These are phyloP conservation scores for Suillus decipiens DNA, from an alignment of 768 basidiomycete species.

Conservation along the genomic window DNA sequence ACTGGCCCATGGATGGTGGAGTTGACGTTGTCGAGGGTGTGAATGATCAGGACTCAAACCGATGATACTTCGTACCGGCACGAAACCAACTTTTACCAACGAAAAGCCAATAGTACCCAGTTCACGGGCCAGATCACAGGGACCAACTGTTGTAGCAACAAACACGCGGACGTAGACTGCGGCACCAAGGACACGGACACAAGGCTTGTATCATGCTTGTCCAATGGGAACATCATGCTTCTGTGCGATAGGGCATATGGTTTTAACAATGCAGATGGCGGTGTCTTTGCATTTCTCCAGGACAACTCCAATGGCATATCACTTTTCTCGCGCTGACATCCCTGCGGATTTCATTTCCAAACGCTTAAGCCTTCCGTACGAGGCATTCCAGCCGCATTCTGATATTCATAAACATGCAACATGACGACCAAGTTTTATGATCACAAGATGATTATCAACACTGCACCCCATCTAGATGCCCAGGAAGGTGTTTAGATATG, in stretches of 20 bases:
- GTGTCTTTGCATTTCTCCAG: conserved; percentile 59
- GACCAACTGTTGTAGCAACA: conserved; percentile 42
- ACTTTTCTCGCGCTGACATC: conserved; percentile 51
- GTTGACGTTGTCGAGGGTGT: conserved; percentile 80
- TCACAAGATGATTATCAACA: conserved; percentile 46
- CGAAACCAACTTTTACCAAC: conserved; percentile 39
- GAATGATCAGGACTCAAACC: conserved; percentile 56
- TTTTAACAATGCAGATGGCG: conserved; percentile 42
- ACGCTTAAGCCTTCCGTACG: conserved; percentile 50
- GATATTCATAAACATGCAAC: conserved; percentile 49
- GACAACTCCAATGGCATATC: conserved; percentile 47
- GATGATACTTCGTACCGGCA: conserved; percentile 62
- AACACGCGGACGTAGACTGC: conserved; percentile 48
- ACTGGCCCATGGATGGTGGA: conserved; percentile 60
- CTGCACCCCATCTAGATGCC: conserved; percentile 34
- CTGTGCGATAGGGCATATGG: conserved; percentile 22
- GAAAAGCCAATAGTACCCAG: conserved; percentile 9
- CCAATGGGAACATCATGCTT: conserved; percentile 37
- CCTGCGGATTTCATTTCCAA: conserved; percentile 50
- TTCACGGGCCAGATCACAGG: conserved; percentile 25
- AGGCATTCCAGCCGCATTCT: conserved; percentile 54
- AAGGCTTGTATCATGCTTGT: conserved; percentile 5
- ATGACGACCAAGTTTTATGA: conserved; percentile 51
- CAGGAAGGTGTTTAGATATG: conserved; percentile 45
- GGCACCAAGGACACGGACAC: conserved; percentile 43